Evolutionary conservation across 2,329 filamentous ascomycete species (phyloP).

Genomic region (Dactylella cylindrospora): DNA sequence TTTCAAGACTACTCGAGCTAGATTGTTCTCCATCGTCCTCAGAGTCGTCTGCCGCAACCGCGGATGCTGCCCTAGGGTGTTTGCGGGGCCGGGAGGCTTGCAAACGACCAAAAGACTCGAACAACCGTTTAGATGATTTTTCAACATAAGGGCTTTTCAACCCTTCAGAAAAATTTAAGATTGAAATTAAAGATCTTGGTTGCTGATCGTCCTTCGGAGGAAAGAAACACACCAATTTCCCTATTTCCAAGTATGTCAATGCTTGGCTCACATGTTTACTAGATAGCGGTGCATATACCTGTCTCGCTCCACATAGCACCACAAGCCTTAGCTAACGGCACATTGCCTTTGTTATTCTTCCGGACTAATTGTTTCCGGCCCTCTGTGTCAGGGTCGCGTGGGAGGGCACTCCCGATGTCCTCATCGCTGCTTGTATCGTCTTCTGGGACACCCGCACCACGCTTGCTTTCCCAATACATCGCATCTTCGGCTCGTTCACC

Average conservation of each 20-base stretch:
- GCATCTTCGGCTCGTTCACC: constrained; percentile 63
- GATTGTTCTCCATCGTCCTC: constrained; percentile 27
- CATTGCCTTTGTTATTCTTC: constrained; percentile 59
- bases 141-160: constrained; percentile 51
- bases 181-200: constrained; percentile 59
- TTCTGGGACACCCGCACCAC: constrained; percentile 54
- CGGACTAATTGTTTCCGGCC: constrained; percentile 39
- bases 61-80: constrained; percentile 47
- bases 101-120: constrained; percentile 66
- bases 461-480: constrained; percentile 51
- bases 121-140: constrained; percentile 55
- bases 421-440: constrained; percentile 85
- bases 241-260: too few relatives aligned
- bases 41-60: constrained; percentile 12
- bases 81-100: constrained; percentile 56
- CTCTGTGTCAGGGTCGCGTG: constrained; percentile 31
- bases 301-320: constrained; percentile 48
- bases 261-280: too few relatives aligned
- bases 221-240: constrained; percentile 68
- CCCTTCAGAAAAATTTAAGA: constrained; percentile 56
- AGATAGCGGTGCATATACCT: constrained; percentile 16
- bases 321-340: constrained; percentile 63
- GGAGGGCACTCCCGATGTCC: constrained; percentile 60
- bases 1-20: constrained; percentile 18
- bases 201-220: constrained; percentile 65